These are phyloP conservation scores for Karstenula rhodostoma DNA, from an alignment of 2,329 filamentous ascomycete genomes.

Conservation along the genomic window DNA sequence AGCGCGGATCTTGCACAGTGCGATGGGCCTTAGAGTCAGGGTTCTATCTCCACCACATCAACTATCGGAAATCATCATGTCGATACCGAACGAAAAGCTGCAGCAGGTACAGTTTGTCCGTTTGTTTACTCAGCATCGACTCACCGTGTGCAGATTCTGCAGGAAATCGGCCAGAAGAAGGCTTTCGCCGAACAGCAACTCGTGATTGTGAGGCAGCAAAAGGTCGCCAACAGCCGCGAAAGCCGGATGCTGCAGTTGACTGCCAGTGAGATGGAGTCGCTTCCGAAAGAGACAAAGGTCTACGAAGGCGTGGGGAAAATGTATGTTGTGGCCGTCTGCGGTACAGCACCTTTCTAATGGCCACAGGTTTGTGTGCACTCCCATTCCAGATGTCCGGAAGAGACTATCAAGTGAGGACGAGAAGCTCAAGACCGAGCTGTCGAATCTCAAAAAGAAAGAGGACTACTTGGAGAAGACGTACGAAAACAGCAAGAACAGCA, in stretches of 20 bases:
- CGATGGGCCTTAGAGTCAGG: background rate
- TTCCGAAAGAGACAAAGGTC: constrained; percentile 78
- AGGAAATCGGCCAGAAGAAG: constrained; percentile 93
- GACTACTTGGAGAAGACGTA: constrained; percentile 94
- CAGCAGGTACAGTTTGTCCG: constrained; percentile 73
- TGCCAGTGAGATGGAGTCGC: constrained; percentile 77
- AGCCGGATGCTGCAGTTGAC: constrained; percentile 89
- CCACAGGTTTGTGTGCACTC: constrained; percentile 85
- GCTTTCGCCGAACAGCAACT: constrained; percentile 92
- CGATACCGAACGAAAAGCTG: constrained; percentile 90
- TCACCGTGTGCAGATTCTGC: constrained; percentile 70
- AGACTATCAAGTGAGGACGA: constrained; percentile 79
- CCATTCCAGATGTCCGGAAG: constrained; percentile 74
- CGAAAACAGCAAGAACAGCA: constrained; percentile 90
- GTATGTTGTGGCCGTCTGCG: constrained; percentile 57
- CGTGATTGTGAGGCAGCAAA: constrained; percentile 81
- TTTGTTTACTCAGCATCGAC: background rate
- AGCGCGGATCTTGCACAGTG: constrained; percentile 13
- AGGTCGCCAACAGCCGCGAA: constrained; percentile 85
- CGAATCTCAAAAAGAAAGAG: constrained; percentile 84
- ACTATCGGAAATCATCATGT: constrained; percentile 66
- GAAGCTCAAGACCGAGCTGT: constrained; percentile 78
- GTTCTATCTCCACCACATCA: constrained; percentile 15
- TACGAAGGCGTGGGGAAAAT: constrained; percentile 99
- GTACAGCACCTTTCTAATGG: background rate